phyloP scores from a whole-genome alignment of 2,329 filamentous ascomycete genomes.

The Sphaerostilbella broomeana region DNA sequence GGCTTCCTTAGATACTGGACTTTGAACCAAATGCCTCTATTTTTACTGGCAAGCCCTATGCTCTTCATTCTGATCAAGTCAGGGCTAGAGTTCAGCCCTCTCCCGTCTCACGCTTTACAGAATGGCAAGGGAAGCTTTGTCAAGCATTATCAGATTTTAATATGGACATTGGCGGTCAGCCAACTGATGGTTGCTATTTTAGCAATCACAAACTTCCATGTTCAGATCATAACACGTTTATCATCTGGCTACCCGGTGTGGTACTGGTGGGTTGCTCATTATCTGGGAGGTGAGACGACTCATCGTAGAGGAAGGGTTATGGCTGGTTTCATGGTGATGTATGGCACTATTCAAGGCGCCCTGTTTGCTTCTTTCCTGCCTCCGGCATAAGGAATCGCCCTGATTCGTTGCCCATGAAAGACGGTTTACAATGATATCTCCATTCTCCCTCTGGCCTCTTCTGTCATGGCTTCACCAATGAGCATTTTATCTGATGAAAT shows the following conservation, averaged over 20 bases:
- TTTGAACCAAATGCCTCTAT: slow-evolving; percentile 75
- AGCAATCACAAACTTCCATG: slow-evolving; percentile 76
- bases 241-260: slow-evolving; percentile 84
- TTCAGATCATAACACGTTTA: slow-evolving; percentile 87
- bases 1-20: slow-evolving; percentile 92
- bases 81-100: slow-evolving; percentile 35
- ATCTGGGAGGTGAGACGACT: slow-evolving; percentile 30
- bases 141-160: slow-evolving; percentile 23
- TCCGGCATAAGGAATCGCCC: slow-evolving; percentile 56
- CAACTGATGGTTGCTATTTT: slow-evolving; percentile 67
- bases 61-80: slow-evolving; percentile 58
- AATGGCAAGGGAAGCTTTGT: too few species aligned
- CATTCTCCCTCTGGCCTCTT: too few species aligned
- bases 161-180: slow-evolving; percentile 57
- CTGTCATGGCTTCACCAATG: too few species aligned
- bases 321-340: slow-evolving; percentile 68
- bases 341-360: slow-evolving; percentile 73
- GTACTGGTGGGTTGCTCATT: slow-evolving; percentile 71
- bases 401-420: neutral
- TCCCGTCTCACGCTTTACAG: slow-evolving; percentile 17
- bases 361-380: slow-evolving; percentile 88
- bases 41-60: slow-evolving; percentile 75
- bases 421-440: too few species aligned
- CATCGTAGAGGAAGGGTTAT: slow-evolving; percentile 31
- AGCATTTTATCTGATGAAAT: too few species aligned